Percentiles rank a stretch among this genome's conserved stretches.
phyloP scores from a whole-genome alignment of 73 alveolate species.

The Tetrahymena elliotti region DNA sequence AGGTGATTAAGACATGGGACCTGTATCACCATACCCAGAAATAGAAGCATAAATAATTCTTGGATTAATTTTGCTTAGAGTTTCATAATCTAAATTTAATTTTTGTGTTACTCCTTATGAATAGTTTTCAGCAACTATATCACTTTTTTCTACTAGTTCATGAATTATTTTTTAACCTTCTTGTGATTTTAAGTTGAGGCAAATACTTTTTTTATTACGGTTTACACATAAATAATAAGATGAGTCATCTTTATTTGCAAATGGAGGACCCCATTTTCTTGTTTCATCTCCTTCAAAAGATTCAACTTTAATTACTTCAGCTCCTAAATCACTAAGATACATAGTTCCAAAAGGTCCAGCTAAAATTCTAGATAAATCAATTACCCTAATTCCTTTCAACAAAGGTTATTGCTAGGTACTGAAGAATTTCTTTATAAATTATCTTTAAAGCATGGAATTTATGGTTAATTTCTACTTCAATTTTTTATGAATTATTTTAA shows the following conservation, averaged over 20 bases:
- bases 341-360: slow-evolving; percentile 68
- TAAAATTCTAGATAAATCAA: slow-evolving; percentile 60
- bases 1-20: slow-evolving; percentile 43
- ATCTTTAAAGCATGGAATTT: background rate
- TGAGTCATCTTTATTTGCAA: slow-evolving; percentile 39
- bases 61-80: slow-evolving; percentile 41
- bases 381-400: slow-evolving; percentile 29
- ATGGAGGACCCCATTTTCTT: slow-evolving; percentile 86
- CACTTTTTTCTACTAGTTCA: slow-evolving; percentile 44
- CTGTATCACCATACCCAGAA: slow-evolving; percentile 58
- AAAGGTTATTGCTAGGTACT: background rate
- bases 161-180: slow-evolving; percentile 47
- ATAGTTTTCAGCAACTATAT: slow-evolving; percentile 53
- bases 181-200: slow-evolving; percentile 44
- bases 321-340: slow-evolving; percentile 60
- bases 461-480: background rate
- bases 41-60: slow-evolving; percentile 64
- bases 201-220: slow-evolving; percentile 64
- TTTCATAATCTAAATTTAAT: slow-evolving; percentile 52
- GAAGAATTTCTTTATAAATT: background rate
- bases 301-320: slow-evolving; percentile 69
- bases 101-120: slow-evolving; percentile 42
- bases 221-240: slow-evolving; percentile 59
- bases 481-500: background rate
- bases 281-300: slow-evolving; percentile 74